Evolutionary conservation across 352 stramenopile genomes (phyloP).

Genomic region (Ophiocytium majus): DNA sequence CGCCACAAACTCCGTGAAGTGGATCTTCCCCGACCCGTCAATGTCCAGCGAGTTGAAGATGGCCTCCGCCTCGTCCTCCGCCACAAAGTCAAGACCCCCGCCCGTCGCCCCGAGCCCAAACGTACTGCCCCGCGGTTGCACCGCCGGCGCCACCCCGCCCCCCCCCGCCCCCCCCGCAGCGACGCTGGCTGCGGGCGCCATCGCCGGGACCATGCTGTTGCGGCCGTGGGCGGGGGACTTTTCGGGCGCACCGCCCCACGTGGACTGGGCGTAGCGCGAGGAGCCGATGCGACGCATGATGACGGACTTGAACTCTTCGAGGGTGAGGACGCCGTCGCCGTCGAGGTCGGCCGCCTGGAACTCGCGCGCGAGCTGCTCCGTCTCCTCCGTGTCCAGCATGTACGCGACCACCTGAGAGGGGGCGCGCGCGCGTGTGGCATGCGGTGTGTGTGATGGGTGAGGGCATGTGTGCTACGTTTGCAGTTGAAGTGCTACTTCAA

Average conservation of each 20-base stretch:
- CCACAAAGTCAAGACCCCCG: not conserved
- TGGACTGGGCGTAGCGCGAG: not conserved
- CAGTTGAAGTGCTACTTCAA: too few species aligned
- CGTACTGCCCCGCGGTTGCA: not conserved
- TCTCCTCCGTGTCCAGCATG: constrained; percentile 20
- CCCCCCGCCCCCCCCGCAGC: not conserved
- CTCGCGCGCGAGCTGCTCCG: not conserved
- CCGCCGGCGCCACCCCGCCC: not conserved
- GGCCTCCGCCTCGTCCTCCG: constrained; percentile 33
- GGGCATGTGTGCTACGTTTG: too few species aligned
- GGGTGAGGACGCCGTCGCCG: constrained; percentile 32
- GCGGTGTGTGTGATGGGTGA: too few species aligned
- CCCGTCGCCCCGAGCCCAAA: not conserved
- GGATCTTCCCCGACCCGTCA: constrained; percentile 42
- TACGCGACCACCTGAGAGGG: constrained; percentile 23
- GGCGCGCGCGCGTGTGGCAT: too few species aligned
- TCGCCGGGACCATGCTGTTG: not conserved
- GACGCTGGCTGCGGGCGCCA: not conserved
- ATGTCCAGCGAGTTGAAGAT: constrained; percentile 47
- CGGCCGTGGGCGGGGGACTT: not conserved
- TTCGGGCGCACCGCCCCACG: not conserved
- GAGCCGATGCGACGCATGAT: constrained; percentile 26
- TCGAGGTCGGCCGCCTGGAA: constrained; percentile 25
- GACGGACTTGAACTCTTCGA: constrained; percentile 39
- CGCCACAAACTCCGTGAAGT: constrained; percentile 49